Percentiles rank a stretch among this genome's conserved stretches.
phyloP scores from a whole-genome alignment of 202 grass and related monocot species.

The Carex sylvatica region DNA sequence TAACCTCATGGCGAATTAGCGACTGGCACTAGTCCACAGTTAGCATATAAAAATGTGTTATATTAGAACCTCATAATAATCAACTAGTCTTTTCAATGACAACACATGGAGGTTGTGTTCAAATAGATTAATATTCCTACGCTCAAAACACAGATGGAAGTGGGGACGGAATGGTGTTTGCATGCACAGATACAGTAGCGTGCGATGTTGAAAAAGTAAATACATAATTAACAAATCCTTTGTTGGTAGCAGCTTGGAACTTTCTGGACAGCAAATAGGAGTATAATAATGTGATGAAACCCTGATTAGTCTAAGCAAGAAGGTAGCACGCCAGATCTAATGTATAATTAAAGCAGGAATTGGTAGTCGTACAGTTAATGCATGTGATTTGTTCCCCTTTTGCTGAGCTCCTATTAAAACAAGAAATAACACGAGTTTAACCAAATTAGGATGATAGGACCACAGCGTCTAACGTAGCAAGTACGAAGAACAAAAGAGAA shows the following conservation, averaged over 20 bases:
- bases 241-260: slow-evolving; percentile 4
- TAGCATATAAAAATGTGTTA: no score
- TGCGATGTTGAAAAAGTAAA: neutral
- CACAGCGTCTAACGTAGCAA: neutral
- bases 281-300: neutral
- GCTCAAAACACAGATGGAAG: neutral
- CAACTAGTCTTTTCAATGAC: neutral
- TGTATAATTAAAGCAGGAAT: neutral
- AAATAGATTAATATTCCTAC: slow-evolving; percentile 1
- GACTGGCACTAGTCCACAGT: no score
- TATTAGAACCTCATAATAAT: neutral
- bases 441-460: neutral
- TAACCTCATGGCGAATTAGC: no score
- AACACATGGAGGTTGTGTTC: neutral
- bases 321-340: neutral
- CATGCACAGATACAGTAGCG: neutral
- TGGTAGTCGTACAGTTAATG: slow-evolving; percentile 1
- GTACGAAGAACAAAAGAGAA: slow-evolving; percentile 11
- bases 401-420: neutral
- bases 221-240: neutral
- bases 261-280: neutral
- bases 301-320: neutral
- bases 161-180: neutral
- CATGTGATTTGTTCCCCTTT: slow-evolving; percentile 7
- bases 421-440: slow-evolving; percentile 5